A percentile compares a stretch with the other conserved stretches of the same genome.
Evolutionary conservation across 768 basidiomycete genomes (phyloP).

Genomic region (Hirschioporus abietinus): DNA sequence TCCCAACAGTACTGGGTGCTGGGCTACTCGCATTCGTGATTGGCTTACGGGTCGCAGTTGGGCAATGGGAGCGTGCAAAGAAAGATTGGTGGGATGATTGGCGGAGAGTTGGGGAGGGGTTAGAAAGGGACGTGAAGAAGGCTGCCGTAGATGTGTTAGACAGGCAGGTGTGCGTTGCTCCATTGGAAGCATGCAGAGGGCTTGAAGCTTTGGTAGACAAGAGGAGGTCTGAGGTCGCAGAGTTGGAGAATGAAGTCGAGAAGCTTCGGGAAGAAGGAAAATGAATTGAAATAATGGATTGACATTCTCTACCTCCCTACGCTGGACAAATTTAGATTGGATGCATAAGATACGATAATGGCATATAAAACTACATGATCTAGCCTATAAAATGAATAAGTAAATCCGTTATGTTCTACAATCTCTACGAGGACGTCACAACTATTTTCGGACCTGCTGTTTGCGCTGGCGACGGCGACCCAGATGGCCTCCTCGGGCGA

Average conservation of each 20-base stretch:
- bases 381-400: not conserved
- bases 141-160: constrained; percentile 41
- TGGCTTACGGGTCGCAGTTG: constrained; percentile 57
- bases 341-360: not conserved
- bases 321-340: not conserved
- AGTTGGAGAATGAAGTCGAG: constrained; percentile 26
- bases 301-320: not conserved
- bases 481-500: constrained; percentile 13
- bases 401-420: not conserved
- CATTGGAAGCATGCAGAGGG: constrained; percentile 43
- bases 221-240: constrained; percentile 40
- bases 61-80: constrained; percentile 66
- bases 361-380: not conserved
- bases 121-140: constrained; percentile 55
- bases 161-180: constrained; percentile 47
- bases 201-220: constrained; percentile 36
- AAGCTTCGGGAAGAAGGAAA: not conserved
- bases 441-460: constrained; percentile 19
- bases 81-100: constrained; percentile 66
- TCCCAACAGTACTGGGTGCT: constrained; percentile 52
- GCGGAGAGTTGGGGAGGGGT: constrained; percentile 52
- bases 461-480: constrained; percentile 22
- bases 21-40: constrained; percentile 46
- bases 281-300: not conserved
- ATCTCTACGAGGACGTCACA: constrained; percentile 10